Evolutionary conservation across 257 asterid genomes (phyloP).

Genomic region (Fraxinus cuspidata): DNA sequence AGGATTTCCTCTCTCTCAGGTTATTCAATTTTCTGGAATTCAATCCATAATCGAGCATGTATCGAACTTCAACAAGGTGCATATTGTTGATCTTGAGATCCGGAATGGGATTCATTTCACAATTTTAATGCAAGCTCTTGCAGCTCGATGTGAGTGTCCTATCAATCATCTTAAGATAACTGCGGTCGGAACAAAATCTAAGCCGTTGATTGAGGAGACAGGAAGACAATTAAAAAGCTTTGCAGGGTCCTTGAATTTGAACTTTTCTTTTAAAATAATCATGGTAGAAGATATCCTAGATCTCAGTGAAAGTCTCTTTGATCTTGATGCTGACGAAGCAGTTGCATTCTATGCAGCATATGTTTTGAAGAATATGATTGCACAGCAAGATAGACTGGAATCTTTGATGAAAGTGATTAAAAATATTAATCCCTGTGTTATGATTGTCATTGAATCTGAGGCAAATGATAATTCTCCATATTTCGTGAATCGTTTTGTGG

Average conservation of each 20-base stretch:
- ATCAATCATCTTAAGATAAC: conserved; percentile 40
- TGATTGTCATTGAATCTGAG: conserved; percentile 53
- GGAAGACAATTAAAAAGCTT: conserved; percentile 26
- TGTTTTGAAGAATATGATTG: conserved; percentile 41
- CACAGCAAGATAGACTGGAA: conserved; percentile 34
- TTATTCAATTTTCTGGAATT: too few relatives aligned
- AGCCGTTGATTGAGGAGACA: conserved; percentile 35
- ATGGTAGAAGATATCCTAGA: conserved; percentile 39
- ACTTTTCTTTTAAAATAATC: conserved; percentile 29
- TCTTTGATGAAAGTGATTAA: conserved; percentile 41
- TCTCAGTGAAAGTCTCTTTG: conserved; percentile 30
- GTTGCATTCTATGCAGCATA: conserved; percentile 42
- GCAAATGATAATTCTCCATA: conserved; percentile 48
- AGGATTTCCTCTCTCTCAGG: too few relatives aligned
- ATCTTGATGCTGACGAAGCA: conserved; percentile 41
- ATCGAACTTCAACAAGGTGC: too few relatives aligned
- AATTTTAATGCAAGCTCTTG: conserved; percentile 26
- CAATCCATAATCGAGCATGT: too few relatives aligned
- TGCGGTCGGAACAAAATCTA: conserved; percentile 32
- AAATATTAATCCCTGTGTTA: conserved; percentile 35
- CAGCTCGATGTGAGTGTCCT: conserved; percentile 17
- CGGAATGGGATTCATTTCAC: conserved; percentile 33
- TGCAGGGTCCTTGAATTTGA: conserved; percentile 33
- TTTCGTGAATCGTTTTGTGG: conserved; percentile 55
- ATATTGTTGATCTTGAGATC: conserved; percentile 32